These are phyloP conservation scores for Boletus sp. DNA, from an alignment of 768 basidiomycete species.

Conservation along the genomic window DNA sequence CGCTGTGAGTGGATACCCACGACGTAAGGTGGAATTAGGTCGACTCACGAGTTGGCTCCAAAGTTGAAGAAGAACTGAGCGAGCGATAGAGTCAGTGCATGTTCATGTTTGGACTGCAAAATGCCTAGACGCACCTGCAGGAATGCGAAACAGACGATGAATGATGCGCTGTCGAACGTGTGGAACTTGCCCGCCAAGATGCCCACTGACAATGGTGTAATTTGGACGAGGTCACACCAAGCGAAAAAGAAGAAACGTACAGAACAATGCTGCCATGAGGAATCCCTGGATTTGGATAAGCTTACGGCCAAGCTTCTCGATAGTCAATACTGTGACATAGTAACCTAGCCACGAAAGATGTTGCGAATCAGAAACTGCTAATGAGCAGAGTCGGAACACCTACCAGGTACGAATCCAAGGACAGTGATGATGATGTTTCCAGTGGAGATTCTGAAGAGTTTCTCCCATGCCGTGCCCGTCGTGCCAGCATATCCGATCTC, in stretches of 20 bases:
- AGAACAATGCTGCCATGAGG: constrained; percentile 62
- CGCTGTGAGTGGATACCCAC: neutral
- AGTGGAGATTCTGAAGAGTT: constrained; percentile 62
- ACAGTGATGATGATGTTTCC: constrained; percentile 71
- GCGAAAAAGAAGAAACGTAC: constrained; percentile 32
- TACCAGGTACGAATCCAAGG: constrained; percentile 74
- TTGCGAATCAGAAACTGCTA: neutral
- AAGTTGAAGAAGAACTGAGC: constrained; percentile 77
- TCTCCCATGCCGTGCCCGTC: constrained; percentile 55
- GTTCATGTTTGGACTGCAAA: neutral
- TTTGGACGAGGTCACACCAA: neutral
- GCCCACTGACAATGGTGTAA: constrained; percentile 40
- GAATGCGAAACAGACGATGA: constrained; percentile 71
- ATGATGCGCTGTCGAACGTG: constrained; percentile 50
- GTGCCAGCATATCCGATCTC: constrained; percentile 66
- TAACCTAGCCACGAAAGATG: constrained; percentile 45
- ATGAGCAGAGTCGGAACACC: neutral
- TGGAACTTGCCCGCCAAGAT: constrained; percentile 68
- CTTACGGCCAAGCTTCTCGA: constrained; percentile 73
- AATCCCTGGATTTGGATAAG: constrained; percentile 76
- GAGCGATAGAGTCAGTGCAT: neutral
- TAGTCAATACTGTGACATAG: constrained; percentile 63
- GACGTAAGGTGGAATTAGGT: neutral
- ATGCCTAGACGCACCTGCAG: constrained; percentile 43
- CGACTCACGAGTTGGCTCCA: constrained; percentile 61